phyloP scores from a whole-genome alignment of 805 yeast species.

The Saturnispora sekii region DNA sequence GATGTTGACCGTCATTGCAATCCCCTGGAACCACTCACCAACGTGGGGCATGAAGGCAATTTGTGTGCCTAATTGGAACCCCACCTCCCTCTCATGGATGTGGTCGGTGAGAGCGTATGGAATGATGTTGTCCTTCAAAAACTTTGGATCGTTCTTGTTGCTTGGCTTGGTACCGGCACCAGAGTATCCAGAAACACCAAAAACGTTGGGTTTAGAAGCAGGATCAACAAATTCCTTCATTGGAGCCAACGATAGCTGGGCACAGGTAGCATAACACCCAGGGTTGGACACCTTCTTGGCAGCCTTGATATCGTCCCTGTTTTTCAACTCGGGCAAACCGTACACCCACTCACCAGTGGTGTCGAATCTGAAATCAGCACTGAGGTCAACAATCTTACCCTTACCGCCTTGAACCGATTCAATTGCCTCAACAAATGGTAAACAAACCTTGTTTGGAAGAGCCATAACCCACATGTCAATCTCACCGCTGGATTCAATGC shows the following conservation, averaged over 20 bases:
- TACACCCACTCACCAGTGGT: slow-evolving; percentile 81
- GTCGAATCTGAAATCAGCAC: slow-evolving; percentile 96
- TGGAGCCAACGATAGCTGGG: slow-evolving; percentile 89
- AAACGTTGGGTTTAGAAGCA: slow-evolving; percentile 69
- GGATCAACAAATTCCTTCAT: slow-evolving; percentile 44
- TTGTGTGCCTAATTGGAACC: slow-evolving; percentile 62
- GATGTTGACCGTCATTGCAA: slow-evolving; percentile 81
- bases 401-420: slow-evolving; percentile 51
- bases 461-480: slow-evolving; percentile 99
- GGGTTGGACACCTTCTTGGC: slow-evolving; percentile 90
- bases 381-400: slow-evolving; percentile 79
- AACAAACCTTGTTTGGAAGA: slow-evolving; percentile 93
- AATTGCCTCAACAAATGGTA: slow-evolving; percentile 75
- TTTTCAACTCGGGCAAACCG: slow-evolving; percentile 88
- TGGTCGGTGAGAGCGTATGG: slow-evolving; percentile 96
- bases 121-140: slow-evolving; percentile 72
- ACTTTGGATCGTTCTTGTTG: slow-evolving; percentile 79
- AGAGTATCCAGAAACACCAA: slow-evolving; percentile 96
- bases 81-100: slow-evolving; percentile 91
- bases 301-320: slow-evolving; percentile 52
- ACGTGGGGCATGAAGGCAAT: slow-evolving; percentile 96
- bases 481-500: slow-evolving; percentile 62
- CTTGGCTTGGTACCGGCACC: slow-evolving; percentile 99
- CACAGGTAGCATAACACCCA: slow-evolving; percentile 99
- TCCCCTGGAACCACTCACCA: slow-evolving; percentile 99